Evolutionary conservation across 306 rosid species (phyloP).

Genomic region (Lathyrus aphaca): DNA sequence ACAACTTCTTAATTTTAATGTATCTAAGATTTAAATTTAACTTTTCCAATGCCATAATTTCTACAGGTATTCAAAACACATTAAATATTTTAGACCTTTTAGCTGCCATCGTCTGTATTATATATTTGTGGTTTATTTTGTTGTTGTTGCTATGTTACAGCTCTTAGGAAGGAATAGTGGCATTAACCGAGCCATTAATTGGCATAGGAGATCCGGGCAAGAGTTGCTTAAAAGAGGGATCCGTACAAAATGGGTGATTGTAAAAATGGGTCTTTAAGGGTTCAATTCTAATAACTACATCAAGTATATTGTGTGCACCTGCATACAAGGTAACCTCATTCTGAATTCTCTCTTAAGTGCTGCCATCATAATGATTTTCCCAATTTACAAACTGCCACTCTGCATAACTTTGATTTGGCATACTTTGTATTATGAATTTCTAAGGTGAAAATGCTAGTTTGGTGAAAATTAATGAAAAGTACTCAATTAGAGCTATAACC

Average conservation of each 20-base stretch:
- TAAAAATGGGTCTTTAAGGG: slow-evolving; percentile 89
- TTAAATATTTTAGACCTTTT: not conserved
- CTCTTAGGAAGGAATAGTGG: slow-evolving; percentile 92
- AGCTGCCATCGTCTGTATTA: not conserved
- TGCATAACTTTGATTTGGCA: slow-evolving; percentile 21
- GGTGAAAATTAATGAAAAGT: slow-evolving; percentile 13
- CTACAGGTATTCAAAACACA: not conserved
- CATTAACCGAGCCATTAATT: slow-evolving; percentile 88
- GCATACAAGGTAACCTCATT: slow-evolving; percentile 68
- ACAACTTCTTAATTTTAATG: too few relatives aligned
- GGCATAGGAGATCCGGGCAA: slow-evolving; percentile 85
- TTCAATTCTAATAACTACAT: slow-evolving; percentile 70
- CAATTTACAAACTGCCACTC: slow-evolving; percentile 9
- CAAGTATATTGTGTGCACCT: slow-evolving; percentile 75
- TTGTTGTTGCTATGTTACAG: slow-evolving; percentile 53
- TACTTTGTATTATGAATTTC: slow-evolving; percentile 27
- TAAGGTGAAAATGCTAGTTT: slow-evolving; percentile 6
- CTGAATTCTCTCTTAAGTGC: slow-evolving; percentile 29
- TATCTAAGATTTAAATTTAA: not conserved
- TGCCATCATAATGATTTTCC: slow-evolving; percentile 16
- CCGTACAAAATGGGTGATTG: slow-evolving; percentile 94
- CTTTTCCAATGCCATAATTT: not conserved
- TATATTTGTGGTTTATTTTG: slow-evolving; percentile 14
- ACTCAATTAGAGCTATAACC: slow-evolving; percentile 5
- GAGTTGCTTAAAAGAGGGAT: slow-evolving; percentile 79